Conservation (phyloP, 805 yeast species). For the Allodekkera sacchari region DNA sequence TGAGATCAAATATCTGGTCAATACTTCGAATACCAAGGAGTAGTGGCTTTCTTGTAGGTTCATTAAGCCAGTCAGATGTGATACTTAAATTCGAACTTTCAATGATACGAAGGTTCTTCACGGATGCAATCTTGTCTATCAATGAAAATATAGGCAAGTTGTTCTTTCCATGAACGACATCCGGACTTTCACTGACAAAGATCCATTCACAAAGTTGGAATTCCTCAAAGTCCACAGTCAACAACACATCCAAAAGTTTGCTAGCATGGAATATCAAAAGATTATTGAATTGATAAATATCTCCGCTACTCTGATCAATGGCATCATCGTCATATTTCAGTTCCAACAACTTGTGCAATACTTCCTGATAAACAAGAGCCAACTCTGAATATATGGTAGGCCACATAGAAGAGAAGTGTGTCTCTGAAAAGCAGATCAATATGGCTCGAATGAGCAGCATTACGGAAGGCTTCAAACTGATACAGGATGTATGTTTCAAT, state of each 20-base stretch:
- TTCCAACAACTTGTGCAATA: slow-evolving; percentile 18
- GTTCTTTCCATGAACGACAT: slow-evolving; percentile 19
- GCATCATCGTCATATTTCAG: slow-evolving; percentile 9
- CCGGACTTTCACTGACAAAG: slow-evolving; percentile 54
- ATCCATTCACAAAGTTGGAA: slow-evolving; percentile 78
- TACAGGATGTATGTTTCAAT: slow-evolving; percentile 19
- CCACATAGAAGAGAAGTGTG: slow-evolving; percentile 67
- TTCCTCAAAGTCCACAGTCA: slow-evolving; percentile 67
- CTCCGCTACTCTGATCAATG: slow-evolving; percentile 3
- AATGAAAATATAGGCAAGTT: slow-evolving; percentile 29
- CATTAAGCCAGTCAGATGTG: slow-evolving; percentile 4
- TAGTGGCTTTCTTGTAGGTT: slow-evolving; percentile 31
- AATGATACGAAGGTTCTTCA: slow-evolving; percentile 17
- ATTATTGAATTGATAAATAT: slow-evolving; percentile 28
- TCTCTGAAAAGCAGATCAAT: slow-evolving; percentile 49
- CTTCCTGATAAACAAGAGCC: slow-evolving; percentile 37
- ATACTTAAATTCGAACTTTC: slow-evolving; percentile 15
- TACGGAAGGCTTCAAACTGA: slow-evolving; percentile 31
- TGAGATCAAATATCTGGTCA: slow-evolving; percentile 37
- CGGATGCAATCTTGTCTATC: slow-evolving; percentile 23
- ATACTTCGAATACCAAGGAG: slow-evolving; percentile 34
- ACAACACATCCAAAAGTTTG: slow-evolving; percentile 68
- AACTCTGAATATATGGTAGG: slow-evolving; percentile 54
- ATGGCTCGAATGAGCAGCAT: slow-evolving; percentile 58
- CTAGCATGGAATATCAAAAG: slow-evolving; percentile 48